Percentiles rank a stretch among this genome's conserved stretches.
These are phyloP conservation scores for Elongisporangium undulatum DNA, from an alignment of 352 stramenopile species.

Conservation along the genomic window DNA sequence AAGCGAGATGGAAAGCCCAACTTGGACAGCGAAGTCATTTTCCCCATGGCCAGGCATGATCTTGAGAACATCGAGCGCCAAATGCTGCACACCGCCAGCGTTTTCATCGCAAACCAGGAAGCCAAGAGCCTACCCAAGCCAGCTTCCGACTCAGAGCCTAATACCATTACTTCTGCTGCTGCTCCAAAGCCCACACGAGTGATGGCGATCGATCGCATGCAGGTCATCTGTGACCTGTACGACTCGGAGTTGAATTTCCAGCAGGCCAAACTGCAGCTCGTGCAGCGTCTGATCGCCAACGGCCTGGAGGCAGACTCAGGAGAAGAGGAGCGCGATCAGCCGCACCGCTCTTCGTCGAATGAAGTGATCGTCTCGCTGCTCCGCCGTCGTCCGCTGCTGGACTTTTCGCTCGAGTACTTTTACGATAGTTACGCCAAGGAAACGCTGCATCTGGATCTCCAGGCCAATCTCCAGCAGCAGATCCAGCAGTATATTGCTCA, in stretches of 20 bases:
- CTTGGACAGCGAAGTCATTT: conserved; percentile 27
- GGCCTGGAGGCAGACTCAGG: conserved; percentile 7
- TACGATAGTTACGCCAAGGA: conserved; percentile 51
- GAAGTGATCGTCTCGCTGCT: conserved; percentile 16
- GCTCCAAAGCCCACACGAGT: neutral
- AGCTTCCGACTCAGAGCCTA: conserved; percentile 5
- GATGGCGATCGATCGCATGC: conserved; percentile 40
- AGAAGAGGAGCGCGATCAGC: too few relatives aligned
- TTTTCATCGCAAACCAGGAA: conserved; percentile 50
- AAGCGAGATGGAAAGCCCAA: neutral
- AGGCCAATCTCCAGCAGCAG: conserved; percentile 25
- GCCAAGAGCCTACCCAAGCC: conserved; percentile 16
- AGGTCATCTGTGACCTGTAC: conserved; percentile 54
- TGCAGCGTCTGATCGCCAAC: conserved; percentile 21
- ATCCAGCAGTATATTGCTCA: conserved; percentile 21
- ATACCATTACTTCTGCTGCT: neutral
- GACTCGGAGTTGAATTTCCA: conserved; percentile 41
- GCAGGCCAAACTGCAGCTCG: conserved; percentile 32
- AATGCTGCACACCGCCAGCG: conserved; percentile 35
- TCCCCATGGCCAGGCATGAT: conserved; percentile 29
- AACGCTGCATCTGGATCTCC: conserved; percentile 41
- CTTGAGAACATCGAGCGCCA: conserved; percentile 35
- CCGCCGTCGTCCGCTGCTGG: conserved; percentile 28
- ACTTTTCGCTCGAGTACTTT: conserved; percentile 54
- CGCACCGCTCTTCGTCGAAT: neutral